phyloP scores from a whole-genome alignment of 345 rosid species.

The Alliaria petiolata region DNA sequence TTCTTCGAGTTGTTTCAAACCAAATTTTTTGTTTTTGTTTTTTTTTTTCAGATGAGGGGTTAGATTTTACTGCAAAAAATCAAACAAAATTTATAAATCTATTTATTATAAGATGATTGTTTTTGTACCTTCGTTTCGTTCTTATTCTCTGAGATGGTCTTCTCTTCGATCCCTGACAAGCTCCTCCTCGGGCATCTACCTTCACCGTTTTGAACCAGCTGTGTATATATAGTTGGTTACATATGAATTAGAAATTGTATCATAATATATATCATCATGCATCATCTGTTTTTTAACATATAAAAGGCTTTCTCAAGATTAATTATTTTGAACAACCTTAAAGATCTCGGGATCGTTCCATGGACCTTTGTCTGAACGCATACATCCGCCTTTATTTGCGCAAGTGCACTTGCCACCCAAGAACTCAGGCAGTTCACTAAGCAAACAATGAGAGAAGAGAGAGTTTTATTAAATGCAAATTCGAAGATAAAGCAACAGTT shows the following conservation, averaged over 20 bases:
- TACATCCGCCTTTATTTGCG: constrained; percentile 78
- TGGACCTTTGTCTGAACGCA: constrained; percentile 96
- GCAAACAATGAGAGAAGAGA: constrained; percentile 8
- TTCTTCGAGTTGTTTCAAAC: constrained; percentile 9
- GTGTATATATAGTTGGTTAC: not conserved
- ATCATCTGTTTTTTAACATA: not conserved
- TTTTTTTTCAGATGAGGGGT: not conserved
- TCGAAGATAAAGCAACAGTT: not conserved
- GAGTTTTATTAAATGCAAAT: not conserved
- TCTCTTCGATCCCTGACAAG: constrained; percentile 52
- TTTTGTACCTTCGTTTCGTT: constrained; percentile 30
- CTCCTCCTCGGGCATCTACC: constrained; percentile 45
- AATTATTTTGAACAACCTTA: constrained; percentile 55
- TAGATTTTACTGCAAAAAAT: not conserved
- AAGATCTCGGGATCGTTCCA: constrained; percentile 76
- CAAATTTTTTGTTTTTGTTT: no score
- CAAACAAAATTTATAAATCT: not conserved
- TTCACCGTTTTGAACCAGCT: constrained; percentile 77
- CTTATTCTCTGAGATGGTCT: constrained; percentile 42
- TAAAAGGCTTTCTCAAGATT: not conserved
- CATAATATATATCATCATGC: not conserved
- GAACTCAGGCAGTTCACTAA: constrained; percentile 85
- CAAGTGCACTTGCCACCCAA: constrained; percentile 88
- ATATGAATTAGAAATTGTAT: not conserved
- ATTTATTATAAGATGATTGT: not conserved